Evolutionary conservation across 108 stramenopile genomes (phyloP).

Genomic region (Cyclotella distinguenda): DNA sequence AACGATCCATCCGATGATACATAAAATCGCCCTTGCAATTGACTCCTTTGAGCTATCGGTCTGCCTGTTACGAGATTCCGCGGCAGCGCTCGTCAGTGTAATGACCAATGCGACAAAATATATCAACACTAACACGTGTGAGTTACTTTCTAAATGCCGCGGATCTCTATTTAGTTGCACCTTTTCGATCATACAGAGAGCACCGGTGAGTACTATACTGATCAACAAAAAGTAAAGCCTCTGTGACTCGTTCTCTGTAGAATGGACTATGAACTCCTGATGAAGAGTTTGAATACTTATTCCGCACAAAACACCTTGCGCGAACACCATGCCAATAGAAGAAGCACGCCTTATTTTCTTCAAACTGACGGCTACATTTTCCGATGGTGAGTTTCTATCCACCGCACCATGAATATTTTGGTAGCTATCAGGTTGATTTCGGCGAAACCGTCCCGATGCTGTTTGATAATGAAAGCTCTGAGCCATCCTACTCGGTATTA

Average conservation of each 20-base stretch:
- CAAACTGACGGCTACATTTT: not conserved
- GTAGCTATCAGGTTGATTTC: not conserved
- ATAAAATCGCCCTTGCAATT: not conserved
- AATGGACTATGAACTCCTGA: not conserved
- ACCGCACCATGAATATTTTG: not conserved
- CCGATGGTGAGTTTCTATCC: not conserved
- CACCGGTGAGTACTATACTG: not conserved
- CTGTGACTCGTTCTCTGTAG: not conserved
- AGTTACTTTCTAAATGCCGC: not conserved
- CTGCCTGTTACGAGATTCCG: not conserved
- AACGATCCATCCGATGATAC: not conserved
- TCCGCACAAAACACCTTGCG: conserved; percentile 4
- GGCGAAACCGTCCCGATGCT: not conserved
- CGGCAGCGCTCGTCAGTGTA: not conserved
- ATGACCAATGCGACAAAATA: conserved; percentile 3
- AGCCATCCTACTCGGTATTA: no score
- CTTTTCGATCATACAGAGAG: conserved; percentile 15
- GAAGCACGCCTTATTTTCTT: not conserved
- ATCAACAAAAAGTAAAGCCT: conserved; percentile 5
- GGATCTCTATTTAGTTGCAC: not conserved
- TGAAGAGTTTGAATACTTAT: conserved; percentile 3
- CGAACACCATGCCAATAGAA: conserved; percentile 1
- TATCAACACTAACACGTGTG: not conserved
- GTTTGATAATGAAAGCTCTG: not conserved
- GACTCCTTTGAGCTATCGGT: not conserved